Conservation (phyloP, 805 yeast genomes). For the Starmerella etchellsii region DNA sequence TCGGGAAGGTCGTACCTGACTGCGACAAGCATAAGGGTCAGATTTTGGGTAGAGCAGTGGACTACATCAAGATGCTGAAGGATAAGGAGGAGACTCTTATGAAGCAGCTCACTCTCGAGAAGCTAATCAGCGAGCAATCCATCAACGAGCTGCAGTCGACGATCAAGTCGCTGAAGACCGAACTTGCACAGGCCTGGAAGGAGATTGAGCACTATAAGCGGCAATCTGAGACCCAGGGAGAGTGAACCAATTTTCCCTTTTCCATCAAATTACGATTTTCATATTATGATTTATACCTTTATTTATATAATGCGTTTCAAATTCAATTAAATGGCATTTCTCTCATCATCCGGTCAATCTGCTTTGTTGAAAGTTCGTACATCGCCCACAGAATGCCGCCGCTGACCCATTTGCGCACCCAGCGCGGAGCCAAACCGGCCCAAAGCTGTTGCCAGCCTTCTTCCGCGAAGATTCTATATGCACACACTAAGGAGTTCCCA, state of each 20-base stretch:
- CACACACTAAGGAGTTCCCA: conserved; percentile 27
- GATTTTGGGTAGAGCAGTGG: conserved; percentile 76
- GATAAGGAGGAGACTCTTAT: conserved; percentile 80
- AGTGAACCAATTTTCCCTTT: not conserved
- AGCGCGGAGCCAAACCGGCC: conserved; percentile 41
- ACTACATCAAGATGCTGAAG: conserved; percentile 76
- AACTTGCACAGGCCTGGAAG: conserved; percentile 81
- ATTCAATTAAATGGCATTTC: conserved; percentile 16
- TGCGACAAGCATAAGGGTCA: conserved; percentile 62
- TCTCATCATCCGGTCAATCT: conserved; percentile 11
- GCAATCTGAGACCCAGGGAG: conserved; percentile 12
- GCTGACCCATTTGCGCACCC: conserved; percentile 54
- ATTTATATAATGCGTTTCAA: not conserved
- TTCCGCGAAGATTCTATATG: conserved; percentile 27
- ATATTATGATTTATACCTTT: not conserved
- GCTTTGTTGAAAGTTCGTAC: conserved; percentile 31
- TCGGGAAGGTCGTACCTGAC: conserved; percentile 36
- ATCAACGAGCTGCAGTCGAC: conserved; percentile 71
- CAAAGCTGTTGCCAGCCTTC: conserved; percentile 30
- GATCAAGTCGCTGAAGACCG: conserved; percentile 77
- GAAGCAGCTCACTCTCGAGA: conserved; percentile 92
- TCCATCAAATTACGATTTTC: not conserved
- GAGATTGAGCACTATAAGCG: conserved; percentile 75
- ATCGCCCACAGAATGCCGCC: conserved; percentile 58
- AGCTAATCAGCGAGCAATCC: conserved; percentile 81